phyloP scores from a whole-genome alignment of 192 early-diverging fungal species.

The Coemansia sp. region DNA sequence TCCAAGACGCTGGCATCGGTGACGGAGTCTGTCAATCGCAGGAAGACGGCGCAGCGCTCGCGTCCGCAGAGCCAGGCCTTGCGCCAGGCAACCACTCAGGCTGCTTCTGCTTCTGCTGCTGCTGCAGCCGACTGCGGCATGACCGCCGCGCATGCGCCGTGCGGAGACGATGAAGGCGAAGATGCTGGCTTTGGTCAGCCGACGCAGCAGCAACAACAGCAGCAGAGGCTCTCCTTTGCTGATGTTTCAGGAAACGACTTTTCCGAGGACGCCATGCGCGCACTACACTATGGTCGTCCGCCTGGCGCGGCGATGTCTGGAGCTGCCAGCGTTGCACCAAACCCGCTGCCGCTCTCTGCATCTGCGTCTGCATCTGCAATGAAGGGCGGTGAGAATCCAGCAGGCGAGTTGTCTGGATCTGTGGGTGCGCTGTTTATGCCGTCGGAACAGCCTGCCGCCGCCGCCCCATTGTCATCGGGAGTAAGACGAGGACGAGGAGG shows the following conservation, averaged over 20 bases:
- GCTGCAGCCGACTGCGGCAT: neutral
- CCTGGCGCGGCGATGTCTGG: neutral
- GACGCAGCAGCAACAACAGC: conserved; percentile 4
- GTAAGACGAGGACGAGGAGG: conserved; percentile 13
- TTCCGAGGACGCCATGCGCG: neutral
- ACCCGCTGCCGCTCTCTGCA: no score
- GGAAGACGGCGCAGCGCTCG: conserved; percentile 51
- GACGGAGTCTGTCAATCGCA: conserved; percentile 49
- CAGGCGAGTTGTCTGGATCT: conserved; percentile 11
- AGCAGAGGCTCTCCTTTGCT: neutral
- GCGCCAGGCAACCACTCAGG: neutral
- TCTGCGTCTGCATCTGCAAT: conserved; percentile 2
- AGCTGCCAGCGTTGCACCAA: neutral
- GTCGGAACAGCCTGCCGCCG: conserved; percentile 20
- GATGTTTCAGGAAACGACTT: conserved; percentile 1
- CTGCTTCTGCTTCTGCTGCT: neutral
- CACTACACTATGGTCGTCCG: neutral
- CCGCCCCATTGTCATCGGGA: conserved; percentile 16
- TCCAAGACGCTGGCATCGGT: conserved; percentile 34
- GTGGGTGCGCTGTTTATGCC: conserved; percentile 52
- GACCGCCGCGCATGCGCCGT: neutral
- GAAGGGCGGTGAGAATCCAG: neutral
- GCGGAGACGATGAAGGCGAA: neutral
- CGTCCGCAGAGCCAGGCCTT: conserved; percentile 17
- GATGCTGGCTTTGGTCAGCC: neutral